Conservation (phyloP, 805 yeast genomes). For the Ogataea methanolica region DNA sequence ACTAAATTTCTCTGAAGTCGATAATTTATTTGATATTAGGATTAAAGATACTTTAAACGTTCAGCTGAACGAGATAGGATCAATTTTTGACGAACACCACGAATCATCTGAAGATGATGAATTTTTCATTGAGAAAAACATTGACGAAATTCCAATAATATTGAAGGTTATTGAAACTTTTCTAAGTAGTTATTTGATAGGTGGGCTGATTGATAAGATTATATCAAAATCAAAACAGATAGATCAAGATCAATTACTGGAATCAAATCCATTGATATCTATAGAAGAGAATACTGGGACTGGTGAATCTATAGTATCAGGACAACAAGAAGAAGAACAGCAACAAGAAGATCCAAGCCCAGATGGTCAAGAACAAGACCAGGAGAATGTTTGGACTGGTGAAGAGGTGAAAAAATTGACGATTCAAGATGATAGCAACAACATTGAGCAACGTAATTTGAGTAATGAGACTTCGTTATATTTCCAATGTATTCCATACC, state of each 20-base stretch:
- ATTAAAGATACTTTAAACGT: constrained; percentile 16
- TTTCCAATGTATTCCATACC: constrained; percentile 33
- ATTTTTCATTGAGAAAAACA: constrained; percentile 3
- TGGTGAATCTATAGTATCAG: neutral
- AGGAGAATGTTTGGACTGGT: neutral
- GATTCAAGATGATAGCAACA: neutral
- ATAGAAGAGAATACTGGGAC: constrained; percentile 1
- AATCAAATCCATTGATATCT: constrained; percentile 12
- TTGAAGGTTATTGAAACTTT: constrained; percentile 32
- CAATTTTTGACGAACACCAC: constrained; percentile 17
- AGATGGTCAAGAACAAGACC: neutral
- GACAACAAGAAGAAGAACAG: no score
- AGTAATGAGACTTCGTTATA: constrained; percentile 31
- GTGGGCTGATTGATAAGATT: constrained; percentile 30
- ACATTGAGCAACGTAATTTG: constrained; percentile 18
- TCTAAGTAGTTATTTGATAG: constrained; percentile 31
- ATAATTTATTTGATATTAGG: constrained; percentile 18
- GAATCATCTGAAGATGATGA: neutral
- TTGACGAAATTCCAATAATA: constrained; percentile 32
- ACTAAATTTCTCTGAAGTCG: constrained; percentile 20
- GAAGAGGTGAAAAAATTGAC: neutral
- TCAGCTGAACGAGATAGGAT: constrained; percentile 26
- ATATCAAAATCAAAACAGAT: constrained; percentile 32
- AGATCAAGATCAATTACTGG: constrained; percentile 22
- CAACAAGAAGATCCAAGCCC: no score